Percentiles rank a stretch among this genome's conserved stretches.
Conservation (phyloP, 345 rosid species). For the Combretum micranthum region DNA sequence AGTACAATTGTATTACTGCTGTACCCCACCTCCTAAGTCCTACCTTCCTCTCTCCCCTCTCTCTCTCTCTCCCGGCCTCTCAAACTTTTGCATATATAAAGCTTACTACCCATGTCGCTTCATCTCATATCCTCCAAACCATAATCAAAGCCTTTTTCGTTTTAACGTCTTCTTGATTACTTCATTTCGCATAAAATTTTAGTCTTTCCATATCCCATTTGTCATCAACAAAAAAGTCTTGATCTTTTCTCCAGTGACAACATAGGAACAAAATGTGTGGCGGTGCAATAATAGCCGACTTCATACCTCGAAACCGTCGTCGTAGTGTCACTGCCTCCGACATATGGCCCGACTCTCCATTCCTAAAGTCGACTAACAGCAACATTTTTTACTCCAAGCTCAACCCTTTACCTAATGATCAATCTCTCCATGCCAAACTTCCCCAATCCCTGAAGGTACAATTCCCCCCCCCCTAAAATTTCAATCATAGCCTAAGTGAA, state of each 20-base stretch:
- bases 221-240: background rate
- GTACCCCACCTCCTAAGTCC: too few species aligned
- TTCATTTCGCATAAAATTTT: too few species aligned
- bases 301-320: conserved; percentile 38
- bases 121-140: too few species aligned
- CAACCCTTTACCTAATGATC: background rate
- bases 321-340: conserved; percentile 30
- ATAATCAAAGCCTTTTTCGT: too few species aligned
- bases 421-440: conserved; percentile 11
- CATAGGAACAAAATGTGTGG: conserved; percentile 46
- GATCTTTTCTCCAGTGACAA: background rate
- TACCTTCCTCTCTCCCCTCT: too few species aligned
- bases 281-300: conserved; percentile 50
- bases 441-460: conserved; percentile 35
- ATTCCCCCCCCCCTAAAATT: background rate
- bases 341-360: conserved; percentile 44
- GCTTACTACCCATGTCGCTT: too few species aligned
- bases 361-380: conserved; percentile 9
- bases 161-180: too few species aligned
- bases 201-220: background rate
- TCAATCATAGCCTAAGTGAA: too few species aligned
- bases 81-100: too few species aligned
- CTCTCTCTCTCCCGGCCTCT: too few species aligned
- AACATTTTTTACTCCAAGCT: background rate
- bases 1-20: too few species aligned